phyloP scores from a whole-genome alignment of 257 asterid genomes.

The Ajuga chamaepitys region DNA sequence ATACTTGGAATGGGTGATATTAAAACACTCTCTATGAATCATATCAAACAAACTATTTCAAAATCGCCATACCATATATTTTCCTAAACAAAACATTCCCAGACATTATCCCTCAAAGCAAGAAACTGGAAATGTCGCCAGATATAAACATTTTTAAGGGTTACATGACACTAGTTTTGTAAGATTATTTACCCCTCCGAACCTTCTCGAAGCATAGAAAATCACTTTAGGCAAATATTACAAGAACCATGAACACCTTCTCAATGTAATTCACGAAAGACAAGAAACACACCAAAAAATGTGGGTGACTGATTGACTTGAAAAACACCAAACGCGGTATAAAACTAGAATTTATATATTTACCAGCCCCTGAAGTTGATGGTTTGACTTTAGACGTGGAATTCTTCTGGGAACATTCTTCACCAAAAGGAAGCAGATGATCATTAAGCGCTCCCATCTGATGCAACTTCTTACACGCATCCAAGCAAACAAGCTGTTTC shows the following conservation, averaged over 20 bases:
- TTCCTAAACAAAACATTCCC: too few relatives aligned
- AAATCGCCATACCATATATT: too few relatives aligned
- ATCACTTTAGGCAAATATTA: neutral
- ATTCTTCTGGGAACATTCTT: slow-evolving; percentile 28
- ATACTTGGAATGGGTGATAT: too few relatives aligned
- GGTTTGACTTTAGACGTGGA: slow-evolving; percentile 24
- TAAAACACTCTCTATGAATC: too few relatives aligned
- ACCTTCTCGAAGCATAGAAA: neutral
- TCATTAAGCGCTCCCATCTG: slow-evolving; percentile 55
- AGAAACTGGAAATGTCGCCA: too few relatives aligned
- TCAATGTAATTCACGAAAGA: neutral
- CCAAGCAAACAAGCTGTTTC: slow-evolving; percentile 75
- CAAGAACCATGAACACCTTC: neutral
- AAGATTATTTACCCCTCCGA: too few relatives aligned
- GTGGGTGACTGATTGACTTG: neutral
- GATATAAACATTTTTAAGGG: too few relatives aligned
- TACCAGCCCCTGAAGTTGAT: slow-evolving; percentile 53
- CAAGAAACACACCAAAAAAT: neutral
- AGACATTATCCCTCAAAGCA: too few relatives aligned
- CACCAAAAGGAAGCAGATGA: slow-evolving; percentile 44
- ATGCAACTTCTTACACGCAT: slow-evolving; percentile 87
- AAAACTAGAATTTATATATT: neutral
- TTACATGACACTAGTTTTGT: too few relatives aligned
- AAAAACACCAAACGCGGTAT: neutral
- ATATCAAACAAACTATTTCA: too few relatives aligned